phyloP scores from a whole-genome alignment of 495 filamentous ascomycete genomes.

The Trichocladium antarcticum region DNA sequence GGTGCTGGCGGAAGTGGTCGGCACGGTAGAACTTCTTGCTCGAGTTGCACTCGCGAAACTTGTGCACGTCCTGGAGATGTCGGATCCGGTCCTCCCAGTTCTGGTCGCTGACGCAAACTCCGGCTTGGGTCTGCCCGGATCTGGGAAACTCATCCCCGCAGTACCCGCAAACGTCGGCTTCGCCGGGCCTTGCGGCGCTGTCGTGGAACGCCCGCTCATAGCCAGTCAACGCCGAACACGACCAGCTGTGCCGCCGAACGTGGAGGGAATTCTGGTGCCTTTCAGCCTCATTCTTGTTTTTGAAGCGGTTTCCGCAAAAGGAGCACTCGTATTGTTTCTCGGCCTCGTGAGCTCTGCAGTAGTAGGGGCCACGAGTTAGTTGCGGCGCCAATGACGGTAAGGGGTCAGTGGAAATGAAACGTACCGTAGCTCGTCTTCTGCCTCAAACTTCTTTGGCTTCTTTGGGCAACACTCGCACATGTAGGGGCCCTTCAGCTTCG shows the following conservation, averaged over 20 bases:
- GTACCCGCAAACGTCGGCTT: slow-evolving; percentile 81
- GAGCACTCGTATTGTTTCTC: slow-evolving; percentile 94
- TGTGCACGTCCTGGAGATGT: slow-evolving; percentile 83
- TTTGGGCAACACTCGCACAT: slow-evolving; percentile 98
- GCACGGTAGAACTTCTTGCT: slow-evolving; percentile 97
- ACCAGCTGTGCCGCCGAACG: slow-evolving; percentile 93
- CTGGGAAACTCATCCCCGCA: slow-evolving; percentile 89
- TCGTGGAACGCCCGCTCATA: slow-evolving; percentile 79
- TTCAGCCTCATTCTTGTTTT: slow-evolving; percentile 99
- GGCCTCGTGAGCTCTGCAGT: slow-evolving; percentile 55
- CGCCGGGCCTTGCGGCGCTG: slow-evolving; percentile 47
- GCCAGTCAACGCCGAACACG: slow-evolving; percentile 72
- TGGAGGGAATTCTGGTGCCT: slow-evolving; percentile 95
- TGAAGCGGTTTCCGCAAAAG: slow-evolving; percentile 92
- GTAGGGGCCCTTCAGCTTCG: slow-evolving; percentile 45
- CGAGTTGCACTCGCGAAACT: slow-evolving; percentile 96
- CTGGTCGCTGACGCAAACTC: slow-evolving; percentile 30
- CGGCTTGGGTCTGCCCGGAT: slow-evolving; percentile 31
- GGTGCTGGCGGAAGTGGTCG: slow-evolving; percentile 94
- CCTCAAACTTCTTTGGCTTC: slow-evolving; percentile 97
- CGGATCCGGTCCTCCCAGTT: slow-evolving; percentile 80
- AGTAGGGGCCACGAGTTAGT: neutral
- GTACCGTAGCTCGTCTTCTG: slow-evolving; percentile 72
- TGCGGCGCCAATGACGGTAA: too few species aligned
- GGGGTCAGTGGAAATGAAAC: too few species aligned